These are phyloP conservation scores for Neurospora sp. DNA, from an alignment of 495 filamentous ascomycete genomes.

Conservation along the genomic window DNA sequence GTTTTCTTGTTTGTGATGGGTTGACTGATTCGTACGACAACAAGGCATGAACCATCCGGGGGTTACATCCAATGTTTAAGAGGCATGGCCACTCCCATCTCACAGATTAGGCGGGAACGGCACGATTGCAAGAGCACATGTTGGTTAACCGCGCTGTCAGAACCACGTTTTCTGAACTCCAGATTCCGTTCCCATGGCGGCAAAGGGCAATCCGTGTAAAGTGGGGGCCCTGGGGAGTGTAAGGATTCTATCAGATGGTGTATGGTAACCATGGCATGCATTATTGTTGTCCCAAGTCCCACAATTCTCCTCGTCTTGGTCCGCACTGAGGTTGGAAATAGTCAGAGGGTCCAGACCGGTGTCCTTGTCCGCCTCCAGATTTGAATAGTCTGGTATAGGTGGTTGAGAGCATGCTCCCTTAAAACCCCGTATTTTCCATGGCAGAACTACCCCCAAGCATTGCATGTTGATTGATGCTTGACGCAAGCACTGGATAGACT, in stretches of 20 bases:
- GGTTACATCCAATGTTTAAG: neutral
- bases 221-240: neutral
- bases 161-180: neutral
- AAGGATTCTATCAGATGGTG: neutral
- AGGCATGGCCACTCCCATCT: neutral
- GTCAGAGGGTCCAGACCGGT: neutral
- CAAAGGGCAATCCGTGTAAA: neutral
- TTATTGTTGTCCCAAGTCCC: neutral
- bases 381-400: neutral
- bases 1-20: neutral
- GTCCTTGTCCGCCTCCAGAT: neutral
- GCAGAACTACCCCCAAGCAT: neutral
- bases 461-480: neutral
- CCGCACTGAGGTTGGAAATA: neutral
- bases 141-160: neutral
- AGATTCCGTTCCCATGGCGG: neutral
- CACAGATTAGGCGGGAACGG: neutral
- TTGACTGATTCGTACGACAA: neutral
- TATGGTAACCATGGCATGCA: neutral
- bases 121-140: neutral
- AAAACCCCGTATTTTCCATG: neutral
- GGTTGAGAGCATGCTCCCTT: neutral
- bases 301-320: neutral
- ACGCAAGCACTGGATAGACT: neutral
- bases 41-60: neutral